Conservation (phyloP, 495 filamentous ascomycete species). For the Rhizodiscina lignyota region DNA sequence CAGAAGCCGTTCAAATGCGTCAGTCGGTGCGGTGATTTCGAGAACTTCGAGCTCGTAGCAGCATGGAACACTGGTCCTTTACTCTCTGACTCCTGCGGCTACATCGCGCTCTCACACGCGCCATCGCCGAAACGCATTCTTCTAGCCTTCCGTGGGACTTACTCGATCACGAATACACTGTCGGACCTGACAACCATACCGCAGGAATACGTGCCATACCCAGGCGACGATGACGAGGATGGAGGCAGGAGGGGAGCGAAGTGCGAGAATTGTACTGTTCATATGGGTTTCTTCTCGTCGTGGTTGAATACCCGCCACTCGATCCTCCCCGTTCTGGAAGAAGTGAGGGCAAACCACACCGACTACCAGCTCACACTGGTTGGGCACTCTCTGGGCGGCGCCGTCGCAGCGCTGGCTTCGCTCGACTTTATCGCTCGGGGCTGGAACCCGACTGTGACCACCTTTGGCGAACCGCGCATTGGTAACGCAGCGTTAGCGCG, state of each 20-base stretch:
- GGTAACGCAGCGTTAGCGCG: slow-evolving; percentile 57
- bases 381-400: slow-evolving; percentile 85
- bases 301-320: slow-evolving; percentile 56
- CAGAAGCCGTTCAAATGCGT: slow-evolving; percentile 67
- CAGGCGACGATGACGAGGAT: slow-evolving; percentile 20
- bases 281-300: slow-evolving; percentile 71
- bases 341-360: slow-evolving; percentile 40
- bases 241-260: slow-evolving; percentile 10
- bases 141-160: slow-evolving; percentile 89
- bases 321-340: slow-evolving; percentile 42
- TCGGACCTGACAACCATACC: slow-evolving; percentile 74
- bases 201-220: slow-evolving; percentile 82
- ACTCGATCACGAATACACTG: slow-evolving; percentile 79
- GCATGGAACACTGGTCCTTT: slow-evolving; percentile 66
- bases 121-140: slow-evolving; percentile 48
- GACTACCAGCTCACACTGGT: slow-evolving; percentile 60
- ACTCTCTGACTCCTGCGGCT: slow-evolving; percentile 84
- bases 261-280: slow-evolving; percentile 79
- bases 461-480: slow-evolving; percentile 79
- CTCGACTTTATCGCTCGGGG: slow-evolving; percentile 55
- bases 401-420: slow-evolving; percentile 73
- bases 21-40: slow-evolving; percentile 69
- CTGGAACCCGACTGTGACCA: slow-evolving; percentile 63
- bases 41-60: slow-evolving; percentile 55
- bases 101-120: slow-evolving; percentile 68